Evolutionary conservation across 306 rosid genomes (phyloP), one percentile per base, ranked within the genome.

Genomic region (Benincasa hispida): DNA sequence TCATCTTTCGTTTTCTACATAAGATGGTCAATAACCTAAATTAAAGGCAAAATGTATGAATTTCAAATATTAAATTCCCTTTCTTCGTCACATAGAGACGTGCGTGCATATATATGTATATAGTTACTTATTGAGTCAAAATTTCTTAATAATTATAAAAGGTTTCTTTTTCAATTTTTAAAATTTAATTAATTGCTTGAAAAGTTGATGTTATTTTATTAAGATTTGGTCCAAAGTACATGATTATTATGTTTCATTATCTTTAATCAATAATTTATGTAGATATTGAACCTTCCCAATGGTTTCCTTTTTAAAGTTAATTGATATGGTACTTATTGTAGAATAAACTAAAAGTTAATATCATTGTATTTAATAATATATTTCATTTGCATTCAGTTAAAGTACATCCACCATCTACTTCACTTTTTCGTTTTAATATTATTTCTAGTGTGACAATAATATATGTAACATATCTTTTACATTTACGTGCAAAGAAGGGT

Each of bases 181-280:
- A 6, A 5, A 24, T 69, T 45, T 69, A 69, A 42, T 69, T 12
- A 69, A 24, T 69, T 25, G 35, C 75, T 69, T 45, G 22, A 69
- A 69, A 69, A 69, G 75, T 45, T 69, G 32, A 41, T n/a, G 7
- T 14, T 42, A 69, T 22, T 41, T 22, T 22, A 21, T 69, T 11
- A 24, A 69, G 75, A 69, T 69, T 22, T 69, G 75, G 37, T 45
- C 57, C 25, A 66, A 69, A 69, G 75, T 69, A 24, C 37, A 42
- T 45, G 35, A 45, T 69, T 22, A 42, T 21, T 69, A 62, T 32
- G 41, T 30, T 30, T 62, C 22, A 62, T 62, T 19, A 41, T 42
- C 37, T 69, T 69, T 69, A 4, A 67, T 69, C 13, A 65, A 34
- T 32, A 65, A 3, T 34, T 65, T 34, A 56, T 22, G 15, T 65